phyloP scores from a whole-genome alignment of 1,284 basidiomycete species.

The Cryptococcus maquisensis region DNA sequence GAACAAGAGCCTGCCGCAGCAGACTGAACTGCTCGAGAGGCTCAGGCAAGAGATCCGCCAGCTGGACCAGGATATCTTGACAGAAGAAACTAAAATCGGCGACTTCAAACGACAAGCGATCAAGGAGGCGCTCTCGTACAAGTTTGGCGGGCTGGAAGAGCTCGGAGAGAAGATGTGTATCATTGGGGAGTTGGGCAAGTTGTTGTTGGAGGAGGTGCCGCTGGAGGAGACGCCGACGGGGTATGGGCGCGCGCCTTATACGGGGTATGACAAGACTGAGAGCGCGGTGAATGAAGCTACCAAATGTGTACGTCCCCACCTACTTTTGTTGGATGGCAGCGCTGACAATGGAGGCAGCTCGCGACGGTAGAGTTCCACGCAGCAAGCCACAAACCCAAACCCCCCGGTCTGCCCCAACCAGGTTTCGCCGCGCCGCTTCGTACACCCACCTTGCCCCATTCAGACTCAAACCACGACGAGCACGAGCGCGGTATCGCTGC shows the following conservation, averaged over 20 bases:
- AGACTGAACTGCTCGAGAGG: conserved; percentile 69
- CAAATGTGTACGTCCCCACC: conserved; percentile 43
- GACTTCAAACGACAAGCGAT: conserved; percentile 71
- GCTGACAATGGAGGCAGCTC: conserved; percentile 20
- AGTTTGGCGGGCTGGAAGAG: conserved; percentile 83
- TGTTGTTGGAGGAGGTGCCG: conserved; percentile 74
- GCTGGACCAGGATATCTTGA: conserved; percentile 78
- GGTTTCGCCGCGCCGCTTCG: conserved; percentile 12
- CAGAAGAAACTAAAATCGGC: conserved; percentile 73
- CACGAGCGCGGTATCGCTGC: conserved; percentile 20
- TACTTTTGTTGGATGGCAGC: not conserved
- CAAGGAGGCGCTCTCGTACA: conserved; percentile 71
- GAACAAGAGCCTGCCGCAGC: conserved; percentile 75
- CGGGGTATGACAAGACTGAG: conserved; percentile 58
- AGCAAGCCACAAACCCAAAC: conserved; percentile 29
- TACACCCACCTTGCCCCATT: conserved; percentile 16
- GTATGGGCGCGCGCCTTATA: conserved; percentile 67
- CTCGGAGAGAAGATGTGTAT: conserved; percentile 84
- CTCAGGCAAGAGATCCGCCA: conserved; percentile 72
- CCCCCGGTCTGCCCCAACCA: conserved; percentile 37
- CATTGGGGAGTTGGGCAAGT: conserved; percentile 73
- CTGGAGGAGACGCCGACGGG: conserved; percentile 76
- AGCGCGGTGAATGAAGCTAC: conserved; percentile 62
- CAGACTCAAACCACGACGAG: conserved; percentile 9
- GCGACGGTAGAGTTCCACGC: conserved; percentile 41